Percentiles rank a stretch among this genome's conserved stretches.
phyloP scores from a whole-genome alignment of 2,329 filamentous ascomycete species.

The Trichoderma oligosporum region DNA sequence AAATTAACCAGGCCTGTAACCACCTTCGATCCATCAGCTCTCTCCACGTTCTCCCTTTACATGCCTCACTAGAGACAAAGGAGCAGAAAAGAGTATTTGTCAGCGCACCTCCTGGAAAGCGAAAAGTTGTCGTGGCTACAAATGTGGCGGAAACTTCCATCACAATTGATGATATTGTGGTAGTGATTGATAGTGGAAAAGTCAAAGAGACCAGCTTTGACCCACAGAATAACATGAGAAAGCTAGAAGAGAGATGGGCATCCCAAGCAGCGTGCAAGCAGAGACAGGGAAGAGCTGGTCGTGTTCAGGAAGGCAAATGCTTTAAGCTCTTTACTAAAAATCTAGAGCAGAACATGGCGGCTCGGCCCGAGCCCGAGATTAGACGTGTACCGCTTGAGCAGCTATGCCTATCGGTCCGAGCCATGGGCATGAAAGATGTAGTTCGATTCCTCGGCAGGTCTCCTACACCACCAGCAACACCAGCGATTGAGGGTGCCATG shows the following conservation, averaged over 20 bases:
- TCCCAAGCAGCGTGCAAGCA: slow-evolving; percentile 93
- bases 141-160: slow-evolving; percentile 98
- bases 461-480: slow-evolving; percentile 79
- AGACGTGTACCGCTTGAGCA: slow-evolving; percentile 89
- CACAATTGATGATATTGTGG: slow-evolving; percentile 95
- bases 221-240: slow-evolving; percentile 86
- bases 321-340: slow-evolving; percentile 93
- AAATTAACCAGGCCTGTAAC: slow-evolving; percentile 79
- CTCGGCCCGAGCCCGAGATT: slow-evolving; percentile 90
- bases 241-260: slow-evolving; percentile 91
- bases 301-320: slow-evolving; percentile 85
- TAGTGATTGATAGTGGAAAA: slow-evolving; percentile 89
- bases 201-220: slow-evolving; percentile 98
- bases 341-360: slow-evolving; percentile 80
- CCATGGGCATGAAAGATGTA: slow-evolving; percentile 87
- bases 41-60: slow-evolving; percentile 78
- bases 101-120: slow-evolving; percentile 68
- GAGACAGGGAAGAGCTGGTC: slow-evolving; percentile 84
- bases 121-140: slow-evolving; percentile 91
- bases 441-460: slow-evolving; percentile 77
- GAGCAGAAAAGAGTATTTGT: slow-evolving; percentile 88
- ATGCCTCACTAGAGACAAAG: slow-evolving; percentile 82
- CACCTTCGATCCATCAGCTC: slow-evolving; percentile 58
- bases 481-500: slow-evolving; percentile 83
- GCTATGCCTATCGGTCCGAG: slow-evolving; percentile 87